These are phyloP conservation scores for Silene noctiflora DNA, from an alignment of 179 eudicot genomes.

Conservation along the genomic window DNA sequence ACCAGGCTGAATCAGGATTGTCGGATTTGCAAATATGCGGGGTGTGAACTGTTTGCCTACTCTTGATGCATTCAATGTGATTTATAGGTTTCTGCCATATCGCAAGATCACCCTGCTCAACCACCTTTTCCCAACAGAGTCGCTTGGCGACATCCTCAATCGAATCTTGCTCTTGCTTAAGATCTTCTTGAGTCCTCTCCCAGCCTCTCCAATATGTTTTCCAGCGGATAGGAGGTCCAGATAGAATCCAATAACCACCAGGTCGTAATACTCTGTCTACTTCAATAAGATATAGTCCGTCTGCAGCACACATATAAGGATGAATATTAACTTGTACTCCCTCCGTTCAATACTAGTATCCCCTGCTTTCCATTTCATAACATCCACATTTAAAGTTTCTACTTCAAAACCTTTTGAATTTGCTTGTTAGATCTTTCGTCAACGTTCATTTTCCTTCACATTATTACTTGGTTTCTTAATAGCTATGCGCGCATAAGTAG, in stretches of 20 bases:
- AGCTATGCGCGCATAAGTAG: too few relatives aligned
- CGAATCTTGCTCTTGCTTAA: slow-evolving; percentile 74
- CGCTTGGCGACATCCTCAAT: slow-evolving; percentile 68
- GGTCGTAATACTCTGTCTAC: slow-evolving; percentile 87
- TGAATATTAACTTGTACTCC: too few relatives aligned
- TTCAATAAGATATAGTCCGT: slow-evolving; percentile 76
- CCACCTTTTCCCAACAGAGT: slow-evolving; percentile 78
- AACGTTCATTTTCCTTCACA: too few relatives aligned
- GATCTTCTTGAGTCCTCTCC: slow-evolving; percentile 80
- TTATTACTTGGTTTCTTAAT: too few relatives aligned
- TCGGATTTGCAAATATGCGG: slow-evolving; percentile 65
- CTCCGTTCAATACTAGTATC: too few relatives aligned
- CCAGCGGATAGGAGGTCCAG: slow-evolving; percentile 91
- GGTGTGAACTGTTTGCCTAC: slow-evolving; percentile 31
- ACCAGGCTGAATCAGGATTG: slow-evolving; percentile 79
- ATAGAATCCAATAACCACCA: slow-evolving; percentile 93
- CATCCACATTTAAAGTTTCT: too few relatives aligned
- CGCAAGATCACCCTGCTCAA: slow-evolving; percentile 66
- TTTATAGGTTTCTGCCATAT: slow-evolving; percentile 83
- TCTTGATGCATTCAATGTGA: slow-evolving; percentile 61
- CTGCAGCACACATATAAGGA: slow-evolving; percentile 27
- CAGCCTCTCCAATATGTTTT: slow-evolving; percentile 78
- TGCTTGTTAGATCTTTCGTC: too few relatives aligned
- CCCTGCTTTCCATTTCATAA: too few relatives aligned
- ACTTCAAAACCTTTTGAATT: too few relatives aligned